Conservation (phyloP, 371 early-diverging fungal genomes). For the Rhizopus stolonifer region DNA sequence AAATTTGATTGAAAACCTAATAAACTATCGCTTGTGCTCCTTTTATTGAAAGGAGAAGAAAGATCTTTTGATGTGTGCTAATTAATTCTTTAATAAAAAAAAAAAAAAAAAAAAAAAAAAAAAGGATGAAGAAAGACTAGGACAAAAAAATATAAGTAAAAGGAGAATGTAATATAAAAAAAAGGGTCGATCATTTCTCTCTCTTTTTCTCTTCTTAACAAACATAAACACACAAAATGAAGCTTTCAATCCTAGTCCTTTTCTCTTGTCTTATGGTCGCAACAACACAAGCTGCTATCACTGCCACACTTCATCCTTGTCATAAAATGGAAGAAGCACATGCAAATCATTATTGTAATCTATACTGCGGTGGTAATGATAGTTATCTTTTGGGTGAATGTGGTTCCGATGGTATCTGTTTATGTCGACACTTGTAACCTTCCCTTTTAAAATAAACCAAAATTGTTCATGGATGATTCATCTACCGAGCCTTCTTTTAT, state of each 20-base stretch:
- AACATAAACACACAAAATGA: slow-evolving; percentile 11
- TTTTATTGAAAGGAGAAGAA: too few relatives aligned
- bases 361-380: slow-evolving; percentile 16
- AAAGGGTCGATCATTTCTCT: background rate
- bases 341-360: slow-evolving; percentile 20
- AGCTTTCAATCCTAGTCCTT: slow-evolving; percentile 7
- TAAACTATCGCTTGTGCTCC: too few relatives aligned
- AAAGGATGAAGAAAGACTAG: too few relatives aligned
- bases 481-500: too few relatives aligned
- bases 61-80: too few relatives aligned
- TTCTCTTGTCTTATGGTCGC: slow-evolving; percentile 6
- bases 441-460: background rate
- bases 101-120: background rate
- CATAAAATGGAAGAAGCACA: slow-evolving; percentile 16
- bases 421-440: too few relatives aligned
- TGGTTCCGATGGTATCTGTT: slow-evolving; percentile 21
- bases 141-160: background rate
- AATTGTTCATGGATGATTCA: too few relatives aligned
- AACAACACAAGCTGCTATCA: background rate
- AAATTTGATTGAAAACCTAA: too few relatives aligned
- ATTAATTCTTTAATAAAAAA: background rate
- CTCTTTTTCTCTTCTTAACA: background rate
- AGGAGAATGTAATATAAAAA: background rate
- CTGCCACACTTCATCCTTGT: slow-evolving; percentile 13
- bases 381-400: slow-evolving; percentile 24